Base-by-base conservation (phyloP, 2,329 filamentous ascomycete species). In the Gremmenia infestans region DNA sequence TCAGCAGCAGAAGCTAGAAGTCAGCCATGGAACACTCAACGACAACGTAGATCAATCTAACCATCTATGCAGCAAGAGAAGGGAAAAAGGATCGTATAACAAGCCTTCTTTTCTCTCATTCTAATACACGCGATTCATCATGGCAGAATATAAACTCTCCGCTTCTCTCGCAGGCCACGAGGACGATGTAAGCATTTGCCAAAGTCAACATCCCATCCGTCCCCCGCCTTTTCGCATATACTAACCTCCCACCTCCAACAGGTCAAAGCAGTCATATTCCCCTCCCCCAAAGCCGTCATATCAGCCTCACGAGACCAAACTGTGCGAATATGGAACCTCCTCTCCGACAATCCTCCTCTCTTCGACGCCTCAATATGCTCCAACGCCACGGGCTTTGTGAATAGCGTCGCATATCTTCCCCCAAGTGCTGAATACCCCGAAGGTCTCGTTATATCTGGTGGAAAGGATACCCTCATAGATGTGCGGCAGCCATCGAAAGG, bases 291-390 rank as follows among this genome's bases (percentile, higher is more conserved):
- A 61, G 78, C 82, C 47, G 77, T 96, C 58, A 76, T 96, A 62
- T 96, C 94, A 19, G 91, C 90, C 37, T 97, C 94, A 48, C 83
- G 94, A 74, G 94, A 99, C 76, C 88, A 87, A 66, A 95, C 90
- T 15, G 91, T 97, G 53, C 87, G 93, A 49, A 75, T 89, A 63
- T 99, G 94, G 94, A 87, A 84, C 63, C 84, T 85, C 56, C 78
- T 81, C 25, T 81, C 83, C 46, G 75, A 81, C 45, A 78, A 79
- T 23, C 88, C 90, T 32, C 86, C 88, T 0, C 73, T 74, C 17
- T 97, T 88, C 72, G 88, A 96, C 60, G 81, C 83, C 64, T 84
- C 83, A n/a, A 86, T 97, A 57, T 78, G 88, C 55, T 87, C 87
- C 43, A 87, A 93, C 61, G 89, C 90, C 57, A 83, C 88, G 43